Evolutionary conservation across 345 rosid species (phyloP).

Genomic region (Nephelium lappaceum): DNA sequence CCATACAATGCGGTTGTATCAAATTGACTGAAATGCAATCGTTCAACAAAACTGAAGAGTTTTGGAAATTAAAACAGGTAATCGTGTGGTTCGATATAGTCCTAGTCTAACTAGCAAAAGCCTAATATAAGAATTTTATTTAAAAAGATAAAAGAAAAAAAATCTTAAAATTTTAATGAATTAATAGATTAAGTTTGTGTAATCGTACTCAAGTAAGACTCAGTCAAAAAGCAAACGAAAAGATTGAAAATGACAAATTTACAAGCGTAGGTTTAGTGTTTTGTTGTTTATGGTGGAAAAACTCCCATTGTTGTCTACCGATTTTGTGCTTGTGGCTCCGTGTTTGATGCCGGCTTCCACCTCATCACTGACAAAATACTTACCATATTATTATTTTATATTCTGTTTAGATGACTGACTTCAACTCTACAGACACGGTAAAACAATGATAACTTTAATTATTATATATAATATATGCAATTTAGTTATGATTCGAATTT

Average conservation of each 20-base stretch:
- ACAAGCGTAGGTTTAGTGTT: not conserved
- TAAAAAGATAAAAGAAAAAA: too few species aligned
- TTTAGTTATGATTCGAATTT: not conserved
- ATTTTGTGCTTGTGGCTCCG: constrained; percentile 37
- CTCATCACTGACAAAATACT: not conserved
- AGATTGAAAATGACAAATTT: too few species aligned
- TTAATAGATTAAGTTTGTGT: not conserved
- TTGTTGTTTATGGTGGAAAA: constrained; percentile 10
- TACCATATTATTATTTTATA: not conserved
- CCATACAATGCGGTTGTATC: too few species aligned
- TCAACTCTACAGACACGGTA: not conserved
- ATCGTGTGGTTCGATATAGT: too few species aligned
- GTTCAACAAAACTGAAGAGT: too few species aligned
- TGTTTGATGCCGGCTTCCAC: constrained; percentile 30
- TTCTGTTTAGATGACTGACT: too few species aligned
- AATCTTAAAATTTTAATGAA: not conserved
- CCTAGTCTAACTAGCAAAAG: too few species aligned
- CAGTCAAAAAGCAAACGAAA: not conserved
- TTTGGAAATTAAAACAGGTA: too few species aligned
- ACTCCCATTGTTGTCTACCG: constrained; percentile 37
- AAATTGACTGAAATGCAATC: too few species aligned
- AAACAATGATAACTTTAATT: too few species aligned
- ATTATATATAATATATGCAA: not conserved
- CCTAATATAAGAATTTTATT: too few species aligned
- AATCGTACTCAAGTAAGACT: not conserved